Base-by-base conservation (phyloP, 2,329 filamentous ascomycete species). In the Colletotrichum sp. region DNA sequence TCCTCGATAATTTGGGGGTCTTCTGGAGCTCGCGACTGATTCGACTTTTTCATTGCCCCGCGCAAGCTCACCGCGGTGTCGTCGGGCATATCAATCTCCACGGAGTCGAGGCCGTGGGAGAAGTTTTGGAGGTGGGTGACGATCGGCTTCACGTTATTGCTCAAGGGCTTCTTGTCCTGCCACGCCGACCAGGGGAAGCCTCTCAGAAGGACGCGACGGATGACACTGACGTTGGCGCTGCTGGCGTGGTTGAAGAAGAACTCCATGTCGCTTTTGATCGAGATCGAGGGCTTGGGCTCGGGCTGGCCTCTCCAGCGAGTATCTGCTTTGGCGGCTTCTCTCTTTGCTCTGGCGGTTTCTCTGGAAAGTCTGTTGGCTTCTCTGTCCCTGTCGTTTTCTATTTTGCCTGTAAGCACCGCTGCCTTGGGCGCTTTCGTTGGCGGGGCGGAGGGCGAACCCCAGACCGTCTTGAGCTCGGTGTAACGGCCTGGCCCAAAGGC, bases 351-450 rank as follows among this genome's bases (percentile, higher is more conserved):
- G 7, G 28, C 18, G 16, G 59, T 4, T 21, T n/a, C 18, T 62
- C 32, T 62, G 39, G 18, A 18, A 12, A 10, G 18, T 49, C 6
- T 12, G 3, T 49, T n/a, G 39, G 5, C 9, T 12, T 0, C 0
- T 12, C 39, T 49, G 3, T n/a, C 18, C 0, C 0, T 0, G 0
- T 1, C 3, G 18, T 6, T 6, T 12, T 49, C 39, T n/a, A n/a
- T 49, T 12, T n/a, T 21, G 39, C 18, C 44, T 8, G 10, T 21
- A 2, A 21, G 10, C 1, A 49, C 10, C 10, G n/a, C 10, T 49
- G n/a, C 10, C 44, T 52, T 52, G 2, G 2, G n/a, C 44, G 44
- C n/a, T 24, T 52, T 52, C 44, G 6, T 52, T 52, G 6, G 44
- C 44, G 10, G 44, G 6, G 6, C n/a, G 44, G 44, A 13, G n/a